Evolutionary conservation across 192 early-diverging fungal genomes (phyloP), one percentile per base, ranked within the genome.

Genomic region (Coemansia furcata): DNA sequence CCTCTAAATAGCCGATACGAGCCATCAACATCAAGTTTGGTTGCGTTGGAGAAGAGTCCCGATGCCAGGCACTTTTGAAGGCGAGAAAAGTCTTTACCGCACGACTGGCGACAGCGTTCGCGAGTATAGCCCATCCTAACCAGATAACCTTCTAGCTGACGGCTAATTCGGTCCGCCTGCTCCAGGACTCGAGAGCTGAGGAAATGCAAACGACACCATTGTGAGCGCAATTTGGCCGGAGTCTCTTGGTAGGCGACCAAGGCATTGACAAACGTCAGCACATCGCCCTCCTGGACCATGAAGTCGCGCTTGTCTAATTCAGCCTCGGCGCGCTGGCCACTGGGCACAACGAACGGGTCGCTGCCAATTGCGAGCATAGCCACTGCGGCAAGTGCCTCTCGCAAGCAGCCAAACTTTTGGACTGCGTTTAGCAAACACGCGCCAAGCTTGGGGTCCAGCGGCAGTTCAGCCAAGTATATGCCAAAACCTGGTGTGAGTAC

Each of bases 41-140:
- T 93, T 9, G 92, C 92, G 74, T 98, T 90, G 80, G 92, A 93
- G 77, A 98, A 98, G 72, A 95, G 93, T 1, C 97, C 95, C 5
- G 95, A 86, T 6, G 90, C 87, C 33, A 99, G 71, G 40, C 95
- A 89, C 78, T 94, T 97, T 44, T 92, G 93, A 8, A 99, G 91
- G 30, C 47, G 49, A 11, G 36, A 36, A 33, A 46, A 63, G 12
- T 91, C 90, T 6, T 86, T 73, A 10, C 89, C 91, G 59, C 95
- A 93, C 17, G 83, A 85, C 12, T 90, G 83, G 58, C 95, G 89
- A 9, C 87, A 82, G 40, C 86, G 90, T 9, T 81, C 65, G 3
- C 89, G 68, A 1, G 93, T 88, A 63, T 94, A 93, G 2, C 89
- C 89, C 65, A 95, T 86, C 46, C 93, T 93, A 10, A 17, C n/a